A percentile compares a stretch with the other conserved stretches of the same genome.
Evolutionary conservation across 805 yeast genomes (phyloP).

Genomic region (Tetrapisispora nanseiensis): DNA sequence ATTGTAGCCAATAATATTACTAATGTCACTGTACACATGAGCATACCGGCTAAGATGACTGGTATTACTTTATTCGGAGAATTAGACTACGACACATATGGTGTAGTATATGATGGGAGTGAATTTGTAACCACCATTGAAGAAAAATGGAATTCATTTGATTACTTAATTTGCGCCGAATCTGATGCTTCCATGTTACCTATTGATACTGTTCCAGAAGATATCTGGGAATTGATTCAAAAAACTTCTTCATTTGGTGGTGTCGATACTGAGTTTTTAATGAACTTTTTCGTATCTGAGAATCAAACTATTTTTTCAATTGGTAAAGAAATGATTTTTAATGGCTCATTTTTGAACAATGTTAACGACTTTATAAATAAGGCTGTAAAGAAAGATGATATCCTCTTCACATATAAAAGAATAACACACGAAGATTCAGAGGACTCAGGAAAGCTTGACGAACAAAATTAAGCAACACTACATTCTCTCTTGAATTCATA

Average conservation of each 20-base stretch:
- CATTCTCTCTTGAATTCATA: too few relatives aligned
- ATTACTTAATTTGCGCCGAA: constrained; percentile 38
- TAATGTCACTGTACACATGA: constrained; percentile 51
- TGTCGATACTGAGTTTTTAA: background rate
- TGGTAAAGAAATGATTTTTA: background rate
- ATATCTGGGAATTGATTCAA: constrained; percentile 37
- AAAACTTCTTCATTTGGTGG: constrained; percentile 30
- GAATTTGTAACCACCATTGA: constrained; percentile 39
- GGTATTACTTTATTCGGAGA: constrained; percentile 76
- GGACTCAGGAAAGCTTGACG: background rate
- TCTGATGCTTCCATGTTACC: constrained; percentile 13
- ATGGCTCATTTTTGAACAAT: background rate
- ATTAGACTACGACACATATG: constrained; percentile 30
- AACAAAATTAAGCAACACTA: too few relatives aligned
- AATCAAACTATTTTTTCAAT: background rate
- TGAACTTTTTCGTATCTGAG: background rate
- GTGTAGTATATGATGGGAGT: constrained; percentile 60
- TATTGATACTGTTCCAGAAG: constrained; percentile 14
- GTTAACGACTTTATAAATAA: background rate
- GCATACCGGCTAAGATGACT: constrained; percentile 75
- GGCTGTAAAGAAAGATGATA: background rate
- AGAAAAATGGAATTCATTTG: constrained; percentile 38
- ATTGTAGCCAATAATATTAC: constrained; percentile 24
- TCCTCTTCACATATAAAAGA: constrained; percentile 4
- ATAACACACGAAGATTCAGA: background rate